These are phyloP conservation scores for Candida dajiaensis DNA, from an alignment of 805 yeast genomes.

Conservation along the genomic window DNA sequence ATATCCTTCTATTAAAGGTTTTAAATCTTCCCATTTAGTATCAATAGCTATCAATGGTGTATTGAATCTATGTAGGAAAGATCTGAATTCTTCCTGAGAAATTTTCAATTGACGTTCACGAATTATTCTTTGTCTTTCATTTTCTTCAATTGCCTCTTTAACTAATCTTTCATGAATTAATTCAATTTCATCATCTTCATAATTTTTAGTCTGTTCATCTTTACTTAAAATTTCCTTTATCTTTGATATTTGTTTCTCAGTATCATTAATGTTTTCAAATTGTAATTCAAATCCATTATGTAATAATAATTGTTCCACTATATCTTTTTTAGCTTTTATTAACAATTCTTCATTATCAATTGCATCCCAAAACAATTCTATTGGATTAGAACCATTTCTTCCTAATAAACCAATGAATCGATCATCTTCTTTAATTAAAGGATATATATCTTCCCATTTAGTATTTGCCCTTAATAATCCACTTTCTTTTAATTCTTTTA, in stretches of 20 bases:
- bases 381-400: slow-evolving; percentile 68
- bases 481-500: slow-evolving; percentile 30
- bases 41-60: slow-evolving; percentile 20
- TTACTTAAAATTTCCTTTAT: slow-evolving; percentile 14
- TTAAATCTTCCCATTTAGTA: slow-evolving; percentile 32
- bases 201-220: slow-evolving; percentile 21
- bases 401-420: slow-evolving; percentile 62
- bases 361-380: slow-evolving; percentile 71
- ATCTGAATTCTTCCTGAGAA: slow-evolving; percentile 17
- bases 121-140: slow-evolving; percentile 17
- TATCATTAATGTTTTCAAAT: slow-evolving; percentile 15
- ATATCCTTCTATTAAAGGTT: slow-evolving; percentile 23
- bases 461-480: slow-evolving; percentile 43
- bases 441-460: slow-evolving; percentile 53
- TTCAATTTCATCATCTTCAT: slow-evolving; percentile 25
- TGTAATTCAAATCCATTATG: slow-evolving; percentile 24
- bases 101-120: slow-evolving; percentile 7
- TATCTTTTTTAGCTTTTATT: slow-evolving; percentile 52
- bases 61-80: slow-evolving; percentile 19
- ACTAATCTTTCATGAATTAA: slow-evolving; percentile 25
- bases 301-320: slow-evolving; percentile 46
- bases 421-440: slow-evolving; percentile 45
- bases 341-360: slow-evolving; percentile 56
- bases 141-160: slow-evolving; percentile 20
- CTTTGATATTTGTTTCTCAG: slow-evolving; percentile 2